Percentiles rank a stretch among this genome's conserved stretches.
These are phyloP conservation scores for Heliophila coronopifolia DNA, from an alignment of 441 rosid species.

Conservation along the genomic window DNA sequence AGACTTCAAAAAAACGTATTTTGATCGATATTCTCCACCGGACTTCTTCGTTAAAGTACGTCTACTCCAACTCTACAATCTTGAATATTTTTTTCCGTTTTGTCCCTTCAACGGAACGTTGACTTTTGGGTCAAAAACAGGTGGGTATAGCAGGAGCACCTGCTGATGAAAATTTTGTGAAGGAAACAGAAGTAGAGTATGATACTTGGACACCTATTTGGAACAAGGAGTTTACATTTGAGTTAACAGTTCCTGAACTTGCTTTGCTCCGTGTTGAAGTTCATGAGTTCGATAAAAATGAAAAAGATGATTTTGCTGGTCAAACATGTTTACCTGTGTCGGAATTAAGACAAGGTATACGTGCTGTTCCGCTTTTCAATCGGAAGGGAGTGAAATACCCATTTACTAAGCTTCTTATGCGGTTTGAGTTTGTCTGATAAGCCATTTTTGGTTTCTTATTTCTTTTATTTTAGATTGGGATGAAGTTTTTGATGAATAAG, in stretches of 20 bases:
- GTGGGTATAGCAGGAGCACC: conserved; percentile 48
- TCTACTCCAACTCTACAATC: background rate
- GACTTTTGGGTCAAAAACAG: conserved; percentile 20
- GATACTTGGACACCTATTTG: conserved; percentile 44
- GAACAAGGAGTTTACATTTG: conserved; percentile 41
- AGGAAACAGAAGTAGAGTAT: conserved; percentile 31
- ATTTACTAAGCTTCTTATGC: conserved; percentile 44
- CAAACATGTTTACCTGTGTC: conserved; percentile 46
- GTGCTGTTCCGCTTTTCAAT: conserved; percentile 39
- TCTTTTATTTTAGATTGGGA: conserved; percentile 14
- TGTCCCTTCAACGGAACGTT: background rate
- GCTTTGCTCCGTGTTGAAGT: conserved; percentile 45
- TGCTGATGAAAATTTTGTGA: conserved; percentile 33
- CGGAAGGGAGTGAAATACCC: conserved; percentile 32
- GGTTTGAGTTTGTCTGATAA: conserved; percentile 36
- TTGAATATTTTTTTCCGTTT: background rate
- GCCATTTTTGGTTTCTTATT: conserved; percentile 16
- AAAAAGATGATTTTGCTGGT: conserved; percentile 47
- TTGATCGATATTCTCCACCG: conserved; percentile 44
- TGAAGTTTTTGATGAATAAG: background rate
- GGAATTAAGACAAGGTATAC: conserved; percentile 37
- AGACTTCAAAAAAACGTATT: conserved; percentile 42
- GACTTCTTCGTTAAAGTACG: conserved; percentile 39
- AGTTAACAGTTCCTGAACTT: conserved; percentile 41
- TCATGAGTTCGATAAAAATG: conserved; percentile 35